A percentile compares a stretch with the other conserved stretches of the same genome.
Evolutionary conservation across 2,329 filamentous ascomycete genomes (phyloP).

Genomic region (Chaetomiaceae sp.): DNA sequence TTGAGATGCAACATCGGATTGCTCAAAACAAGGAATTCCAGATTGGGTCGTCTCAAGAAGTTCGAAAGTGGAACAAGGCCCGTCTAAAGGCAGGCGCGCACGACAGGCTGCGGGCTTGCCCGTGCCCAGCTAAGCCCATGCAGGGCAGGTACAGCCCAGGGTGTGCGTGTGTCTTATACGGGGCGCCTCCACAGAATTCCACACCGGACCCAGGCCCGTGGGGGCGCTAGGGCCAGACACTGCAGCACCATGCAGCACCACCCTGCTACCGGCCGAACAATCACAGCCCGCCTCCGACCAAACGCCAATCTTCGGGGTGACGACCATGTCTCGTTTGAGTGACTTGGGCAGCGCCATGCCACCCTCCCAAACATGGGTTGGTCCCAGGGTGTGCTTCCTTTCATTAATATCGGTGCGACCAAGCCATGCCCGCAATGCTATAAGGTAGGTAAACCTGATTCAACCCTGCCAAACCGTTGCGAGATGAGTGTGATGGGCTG

Average conservation of each 20-base stretch:
- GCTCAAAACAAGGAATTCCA: background rate
- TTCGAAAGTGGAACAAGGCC: constrained; percentile 8
- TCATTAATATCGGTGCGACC: constrained; percentile 11
- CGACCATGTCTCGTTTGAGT: constrained; percentile 9
- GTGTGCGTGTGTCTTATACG: constrained; percentile 4
- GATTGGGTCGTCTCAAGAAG: background rate
- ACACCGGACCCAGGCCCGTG: constrained; percentile 14
- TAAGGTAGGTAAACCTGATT: constrained; percentile 17
- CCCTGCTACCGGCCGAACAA: constrained; percentile 18
- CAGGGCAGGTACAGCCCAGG: constrained; percentile 12
- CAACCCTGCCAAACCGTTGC: background rate
- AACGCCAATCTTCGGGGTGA: background rate
- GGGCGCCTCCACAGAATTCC: constrained; percentile 1
- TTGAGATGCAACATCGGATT: background rate
- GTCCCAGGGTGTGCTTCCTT: constrained; percentile 17
- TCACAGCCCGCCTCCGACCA: constrained; percentile 3
- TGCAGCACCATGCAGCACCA: constrained; percentile 15
- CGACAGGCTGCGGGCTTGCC: constrained; percentile 15
- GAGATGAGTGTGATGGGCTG: background rate
- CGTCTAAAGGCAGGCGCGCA: constrained; percentile 2
- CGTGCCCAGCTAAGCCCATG: constrained; percentile 1
- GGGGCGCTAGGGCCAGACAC: constrained; percentile 11
- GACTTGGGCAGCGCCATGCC: constrained; percentile 19
- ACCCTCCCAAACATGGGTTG: constrained; percentile 18
- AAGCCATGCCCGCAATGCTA: no score